Evolutionary conservation across 148 eudicot species (phyloP).

Genomic region (Chenopodium quinoa): DNA sequence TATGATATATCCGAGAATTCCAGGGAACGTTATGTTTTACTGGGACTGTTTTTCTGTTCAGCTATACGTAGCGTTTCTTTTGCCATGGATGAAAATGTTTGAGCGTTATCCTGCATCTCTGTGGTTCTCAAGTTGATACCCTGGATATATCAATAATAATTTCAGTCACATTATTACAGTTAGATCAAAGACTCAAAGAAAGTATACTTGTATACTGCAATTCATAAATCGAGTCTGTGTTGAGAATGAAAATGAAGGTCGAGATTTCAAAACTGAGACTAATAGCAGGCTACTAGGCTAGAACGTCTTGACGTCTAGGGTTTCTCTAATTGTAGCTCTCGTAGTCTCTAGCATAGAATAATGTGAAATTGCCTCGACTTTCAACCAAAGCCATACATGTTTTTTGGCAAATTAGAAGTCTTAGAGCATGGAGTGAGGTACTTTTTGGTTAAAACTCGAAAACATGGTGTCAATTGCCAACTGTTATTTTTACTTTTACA

Average conservation of each 20-base stretch:
- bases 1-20: background rate
- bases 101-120: conserved; percentile 80
- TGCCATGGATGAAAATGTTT: conserved; percentile 85
- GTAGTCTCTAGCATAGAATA: background rate
- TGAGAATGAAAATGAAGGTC: background rate
- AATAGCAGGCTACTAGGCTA: background rate
- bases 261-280: background rate
- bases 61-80: conserved; percentile 61
- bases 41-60: conserved; percentile 36
- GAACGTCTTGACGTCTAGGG: background rate
- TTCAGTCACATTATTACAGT: background rate
- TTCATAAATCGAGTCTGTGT: background rate
- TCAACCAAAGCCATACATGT: background rate
- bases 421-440: background rate
- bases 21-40: background rate
- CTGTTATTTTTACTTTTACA: background rate
- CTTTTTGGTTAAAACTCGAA: background rate
- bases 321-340: background rate
- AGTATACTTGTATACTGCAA: background rate
- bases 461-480: no score
- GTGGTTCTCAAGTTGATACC: conserved; percentile 66
- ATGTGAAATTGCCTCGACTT: background rate
- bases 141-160: conserved; percentile 33
- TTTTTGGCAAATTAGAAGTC: background rate
- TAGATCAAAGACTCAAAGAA: background rate